Conservation (phyloP, 306 rosid genomes). For the Dryas octopetala region DNA sequence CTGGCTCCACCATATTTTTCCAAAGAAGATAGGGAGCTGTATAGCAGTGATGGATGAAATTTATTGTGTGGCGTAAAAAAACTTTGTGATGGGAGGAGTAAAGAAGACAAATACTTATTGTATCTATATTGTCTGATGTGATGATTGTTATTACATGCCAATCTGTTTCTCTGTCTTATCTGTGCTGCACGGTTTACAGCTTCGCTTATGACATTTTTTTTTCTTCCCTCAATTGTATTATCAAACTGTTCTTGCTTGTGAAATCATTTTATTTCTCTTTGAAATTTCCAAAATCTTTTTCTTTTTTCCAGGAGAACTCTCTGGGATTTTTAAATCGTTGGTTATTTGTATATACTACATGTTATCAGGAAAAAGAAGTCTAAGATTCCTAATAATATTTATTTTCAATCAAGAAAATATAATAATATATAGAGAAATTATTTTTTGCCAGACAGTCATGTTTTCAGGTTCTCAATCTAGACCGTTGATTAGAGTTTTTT, state of each 20-base stretch:
- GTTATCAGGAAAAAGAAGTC: too few species aligned
- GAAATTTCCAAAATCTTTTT: background rate
- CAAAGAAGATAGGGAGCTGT: conserved; percentile 53
- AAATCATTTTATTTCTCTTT: conserved; percentile 3
- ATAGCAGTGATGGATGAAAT: conserved; percentile 53
- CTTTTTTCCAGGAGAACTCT: background rate
- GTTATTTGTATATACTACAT: too few species aligned
- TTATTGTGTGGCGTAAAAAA: conserved; percentile 55
- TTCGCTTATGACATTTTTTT: conserved; percentile 21
- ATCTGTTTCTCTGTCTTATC: conserved; percentile 29
- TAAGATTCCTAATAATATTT: too few species aligned
- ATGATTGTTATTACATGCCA: conserved; percentile 51
- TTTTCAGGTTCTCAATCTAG: too few species aligned
- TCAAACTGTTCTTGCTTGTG: conserved; percentile 21
- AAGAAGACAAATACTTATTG: conserved; percentile 60
- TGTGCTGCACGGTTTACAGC: conserved; percentile 22
- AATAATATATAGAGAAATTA: too few species aligned
- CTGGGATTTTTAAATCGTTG: too few species aligned
- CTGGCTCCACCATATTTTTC: conserved; percentile 61
- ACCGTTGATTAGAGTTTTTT: too few species aligned
- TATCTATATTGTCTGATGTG: conserved; percentile 61
- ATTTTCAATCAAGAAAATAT: too few species aligned
- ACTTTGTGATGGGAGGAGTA: conserved; percentile 60
- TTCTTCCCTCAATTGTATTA: conserved; percentile 23
- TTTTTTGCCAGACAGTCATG: too few species aligned